A percentile compares a stretch with the other conserved stretches of the same genome.
These are phyloP conservation scores for Cryptococcus amylolentus DNA, from an alignment of 1,284 basidiomycete species.

Conservation along the genomic window DNA sequence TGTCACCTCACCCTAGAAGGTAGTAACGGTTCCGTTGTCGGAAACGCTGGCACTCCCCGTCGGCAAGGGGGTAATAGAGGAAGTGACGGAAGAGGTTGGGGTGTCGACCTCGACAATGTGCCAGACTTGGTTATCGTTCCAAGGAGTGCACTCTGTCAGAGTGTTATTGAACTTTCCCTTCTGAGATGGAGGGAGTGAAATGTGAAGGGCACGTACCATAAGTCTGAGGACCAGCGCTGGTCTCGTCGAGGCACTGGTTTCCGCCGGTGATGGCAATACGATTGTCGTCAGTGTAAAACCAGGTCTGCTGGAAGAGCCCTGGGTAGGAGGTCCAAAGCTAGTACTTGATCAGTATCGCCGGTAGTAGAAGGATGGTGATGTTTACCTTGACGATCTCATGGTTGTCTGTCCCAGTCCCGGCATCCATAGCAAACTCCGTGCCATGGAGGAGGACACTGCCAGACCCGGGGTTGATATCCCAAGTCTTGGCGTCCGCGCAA, in stretches of 20 bases:
- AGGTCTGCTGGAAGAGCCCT: slow-evolving; percentile 24
- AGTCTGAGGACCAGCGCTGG: slow-evolving; percentile 29
- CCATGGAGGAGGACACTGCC: slow-evolving; percentile 15
- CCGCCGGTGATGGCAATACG: slow-evolving; percentile 37
- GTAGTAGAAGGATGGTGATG: no score
- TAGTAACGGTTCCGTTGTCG: no score
- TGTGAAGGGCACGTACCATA: slow-evolving; percentile 17
- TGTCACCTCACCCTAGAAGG: no score
- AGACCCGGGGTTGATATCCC: slow-evolving; percentile 23
- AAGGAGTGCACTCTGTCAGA: slow-evolving; percentile 3
- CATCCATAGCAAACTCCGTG: slow-evolving; percentile 23
- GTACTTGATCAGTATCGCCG: no score
- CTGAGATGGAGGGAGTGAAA: not conserved
- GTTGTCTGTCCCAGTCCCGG: slow-evolving; percentile 20
- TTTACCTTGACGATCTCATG: slow-evolving; percentile 20
- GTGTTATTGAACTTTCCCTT: no score
- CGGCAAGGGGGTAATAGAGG: no score
- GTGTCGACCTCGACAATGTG: no score
- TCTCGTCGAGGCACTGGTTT: slow-evolving; percentile 30
- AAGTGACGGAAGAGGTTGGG: no score
- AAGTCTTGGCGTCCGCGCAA: slow-evolving; percentile 9
- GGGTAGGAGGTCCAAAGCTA: slow-evolving; percentile 24
- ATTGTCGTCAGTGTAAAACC: slow-evolving; percentile 30
- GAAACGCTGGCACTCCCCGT: no score
- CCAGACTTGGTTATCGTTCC: slow-evolving; percentile 13